phyloP scores from a whole-genome alignment of 306 rosid species.

The Dalbergia oliveri region DNA sequence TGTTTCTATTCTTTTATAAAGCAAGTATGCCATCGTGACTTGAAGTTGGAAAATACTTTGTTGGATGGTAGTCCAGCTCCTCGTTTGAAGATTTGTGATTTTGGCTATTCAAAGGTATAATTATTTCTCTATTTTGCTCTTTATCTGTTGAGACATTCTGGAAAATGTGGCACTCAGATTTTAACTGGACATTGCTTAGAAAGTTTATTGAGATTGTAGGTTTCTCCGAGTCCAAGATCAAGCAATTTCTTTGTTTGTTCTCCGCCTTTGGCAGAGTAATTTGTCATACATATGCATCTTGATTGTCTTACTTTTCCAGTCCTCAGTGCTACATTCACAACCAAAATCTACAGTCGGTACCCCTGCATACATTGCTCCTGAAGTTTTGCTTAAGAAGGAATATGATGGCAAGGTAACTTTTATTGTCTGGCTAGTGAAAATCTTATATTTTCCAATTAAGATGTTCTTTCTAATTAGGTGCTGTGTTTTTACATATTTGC shows the following conservation, averaged over 20 bases:
- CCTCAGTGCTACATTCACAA: constrained; percentile 94
- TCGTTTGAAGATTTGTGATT: constrained; percentile 92
- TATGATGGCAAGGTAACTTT: constrained; percentile 93
- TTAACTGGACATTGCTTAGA: constrained; percentile 21
- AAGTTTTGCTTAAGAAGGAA: constrained; percentile 94
- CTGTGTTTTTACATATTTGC: neutral
- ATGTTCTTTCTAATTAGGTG: constrained; percentile 2
- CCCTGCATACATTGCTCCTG: constrained; percentile 98
- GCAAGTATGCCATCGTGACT: constrained; percentile 97
- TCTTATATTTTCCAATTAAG: constrained; percentile 13
- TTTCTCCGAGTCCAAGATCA: constrained; percentile 21
- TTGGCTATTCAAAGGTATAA: constrained; percentile 92
- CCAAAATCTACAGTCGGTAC: constrained; percentile 98
- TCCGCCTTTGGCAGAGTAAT: constrained; percentile 1
- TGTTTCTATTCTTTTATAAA: constrained; percentile 51
- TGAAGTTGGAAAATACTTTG: constrained; percentile 93
- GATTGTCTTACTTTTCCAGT: constrained; percentile 59
- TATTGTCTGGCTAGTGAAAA: neutral
- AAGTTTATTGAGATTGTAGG: constrained; percentile 29
- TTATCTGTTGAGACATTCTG: constrained; percentile 7
- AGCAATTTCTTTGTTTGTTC: constrained; percentile 3
- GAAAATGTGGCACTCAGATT: constrained; percentile 3
- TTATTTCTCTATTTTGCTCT: constrained; percentile 5
- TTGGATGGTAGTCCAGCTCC: constrained; percentile 97
- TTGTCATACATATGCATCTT: constrained; percentile 43